Percentiles rank a stretch among this genome's conserved stretches.
These are phyloP conservation scores for Cystobasidium tubakii DNA, from an alignment of 768 basidiomycete species.

Conservation along the genomic window DNA sequence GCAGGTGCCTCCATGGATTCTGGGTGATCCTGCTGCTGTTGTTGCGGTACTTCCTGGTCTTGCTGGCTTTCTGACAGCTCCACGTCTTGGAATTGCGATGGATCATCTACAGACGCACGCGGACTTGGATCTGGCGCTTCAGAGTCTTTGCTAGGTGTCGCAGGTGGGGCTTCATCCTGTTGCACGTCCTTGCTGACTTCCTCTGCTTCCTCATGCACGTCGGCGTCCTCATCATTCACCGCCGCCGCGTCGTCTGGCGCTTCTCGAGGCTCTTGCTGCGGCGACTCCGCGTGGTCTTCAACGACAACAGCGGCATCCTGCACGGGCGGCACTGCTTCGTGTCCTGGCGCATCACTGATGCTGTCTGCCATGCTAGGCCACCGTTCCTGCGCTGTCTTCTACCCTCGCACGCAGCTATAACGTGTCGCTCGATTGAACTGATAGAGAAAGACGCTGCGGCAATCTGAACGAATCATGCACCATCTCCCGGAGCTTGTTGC, in stretches of 20 bases:
- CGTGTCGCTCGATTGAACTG: neutral
- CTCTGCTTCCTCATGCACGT: neutral
- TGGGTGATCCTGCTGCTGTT: neutral
- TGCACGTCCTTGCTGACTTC: neutral
- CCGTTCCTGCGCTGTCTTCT: neutral
- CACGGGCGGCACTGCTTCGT: neutral
- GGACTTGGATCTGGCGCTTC: neutral
- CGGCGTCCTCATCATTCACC: neutral
- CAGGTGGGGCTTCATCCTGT: neutral
- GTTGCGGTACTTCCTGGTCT: neutral
- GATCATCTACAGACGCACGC: neutral
- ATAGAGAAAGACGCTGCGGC: neutral
- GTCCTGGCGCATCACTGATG: neutral
- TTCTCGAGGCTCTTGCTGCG: neutral
- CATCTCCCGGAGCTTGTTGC: too few relatives aligned
- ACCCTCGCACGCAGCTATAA: neutral
- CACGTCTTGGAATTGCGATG: neutral
- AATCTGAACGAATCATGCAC: too few relatives aligned
- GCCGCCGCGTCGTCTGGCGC: neutral
- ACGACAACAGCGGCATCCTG: neutral
- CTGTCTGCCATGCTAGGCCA: neutral
- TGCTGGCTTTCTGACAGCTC: neutral
- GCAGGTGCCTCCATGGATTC: neutral
- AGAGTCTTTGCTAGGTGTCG: neutral
- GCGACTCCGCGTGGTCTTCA: neutral